Percentiles rank a stretch among this genome's conserved stretches.
Evolutionary conservation across 2,329 filamentous ascomycete species (phyloP).

Genomic region (Penicillium italicum): DNA sequence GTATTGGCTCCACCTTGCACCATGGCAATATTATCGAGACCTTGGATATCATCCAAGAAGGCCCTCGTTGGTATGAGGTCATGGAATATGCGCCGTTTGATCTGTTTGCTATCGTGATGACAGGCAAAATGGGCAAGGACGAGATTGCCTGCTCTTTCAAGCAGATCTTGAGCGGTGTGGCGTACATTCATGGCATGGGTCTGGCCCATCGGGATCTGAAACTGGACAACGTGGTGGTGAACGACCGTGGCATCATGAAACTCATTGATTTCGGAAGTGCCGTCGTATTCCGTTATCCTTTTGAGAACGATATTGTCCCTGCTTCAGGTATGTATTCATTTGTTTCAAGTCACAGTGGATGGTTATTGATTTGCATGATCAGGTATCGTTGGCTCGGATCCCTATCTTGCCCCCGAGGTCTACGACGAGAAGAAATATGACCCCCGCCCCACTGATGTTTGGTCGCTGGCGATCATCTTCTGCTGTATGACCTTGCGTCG

Average conservation of each 20-base stretch:
- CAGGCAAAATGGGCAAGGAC: constrained; percentile 88
- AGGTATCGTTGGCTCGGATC: constrained; percentile 84
- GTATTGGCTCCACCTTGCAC: constrained; percentile 92
- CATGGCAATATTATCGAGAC: constrained; percentile 99
- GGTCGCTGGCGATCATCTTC: constrained; percentile 97
- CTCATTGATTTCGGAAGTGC: constrained; percentile 98
- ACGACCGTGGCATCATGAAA: constrained; percentile 96
- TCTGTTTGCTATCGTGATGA: constrained; percentile 98
- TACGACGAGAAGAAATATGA: constrained; percentile 94
- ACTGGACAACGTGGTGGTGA: constrained; percentile 96
- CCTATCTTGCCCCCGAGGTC: constrained; percentile 93
- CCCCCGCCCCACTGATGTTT: constrained; percentile 89
- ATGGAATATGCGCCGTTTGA: constrained; percentile 99
- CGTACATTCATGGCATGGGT: constrained; percentile 92
- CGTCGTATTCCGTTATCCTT: constrained; percentile 94
- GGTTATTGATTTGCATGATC: constrained; percentile 9
- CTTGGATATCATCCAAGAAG: constrained; percentile 92
- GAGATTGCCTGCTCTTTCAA: constrained; percentile 89
- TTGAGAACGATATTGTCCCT: constrained; percentile 80
- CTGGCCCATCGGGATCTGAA: constrained; percentile 93
- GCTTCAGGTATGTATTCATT: constrained; percentile 64
- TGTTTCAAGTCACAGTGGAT: background rate
- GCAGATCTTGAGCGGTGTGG: constrained; percentile 91
- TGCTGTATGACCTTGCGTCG: constrained; percentile 95
- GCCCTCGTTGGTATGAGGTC: constrained; percentile 92